Evolutionary conservation across 163 green algal genomes (phyloP), one percentile per base, ranked within the genome.

Genomic region (Chlamydomonas reinhardtii): DNA sequence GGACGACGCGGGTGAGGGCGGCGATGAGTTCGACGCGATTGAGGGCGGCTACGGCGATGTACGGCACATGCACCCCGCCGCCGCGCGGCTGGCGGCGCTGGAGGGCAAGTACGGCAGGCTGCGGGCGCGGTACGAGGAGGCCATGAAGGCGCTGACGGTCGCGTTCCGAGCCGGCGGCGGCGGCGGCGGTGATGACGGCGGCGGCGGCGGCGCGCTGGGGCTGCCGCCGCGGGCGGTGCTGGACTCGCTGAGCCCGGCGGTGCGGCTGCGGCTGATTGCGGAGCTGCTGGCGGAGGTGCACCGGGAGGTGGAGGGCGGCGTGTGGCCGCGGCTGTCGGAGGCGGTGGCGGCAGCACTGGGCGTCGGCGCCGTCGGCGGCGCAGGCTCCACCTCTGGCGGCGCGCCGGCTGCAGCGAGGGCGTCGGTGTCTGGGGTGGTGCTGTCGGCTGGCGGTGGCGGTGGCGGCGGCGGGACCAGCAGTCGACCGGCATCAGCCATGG

Each of bases 231-330:
- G 56, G 20, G 80, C 64, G 35, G 80, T 79, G 17, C 32, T 86
- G 80, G 69, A 59, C 35, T 32, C 73, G 80, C 34, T 86, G 56
- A 37, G 80, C 29, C 80, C 80, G 1, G 80, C 54, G 3, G 70
- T 59, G 14, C 65, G 75, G 80, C 70, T 86, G 69, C 80, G 80
- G 2, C 69, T 86, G 56, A 71, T 86, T 17, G 69, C 80, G 27
- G 80, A 86, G 69, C 54, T 86, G 34, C 19, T 86, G 54, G 80
- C 80, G 34, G 70, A 79, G 70, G 27, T 86, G 17, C 80, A 86
- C 29, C 56, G 66, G 27, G 80, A 86, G 69, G 32, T 32, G 24
- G 80, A 79, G 80, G 32, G 69, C 25, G 70, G 80, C 54, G 80
- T 86, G 34, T 79, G 70, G 80, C 80, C 80, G 25, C 34, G 73